Conservation (phyloP, 345 rosid genomes). For the Eucalyptus guilfoylei region DNA sequence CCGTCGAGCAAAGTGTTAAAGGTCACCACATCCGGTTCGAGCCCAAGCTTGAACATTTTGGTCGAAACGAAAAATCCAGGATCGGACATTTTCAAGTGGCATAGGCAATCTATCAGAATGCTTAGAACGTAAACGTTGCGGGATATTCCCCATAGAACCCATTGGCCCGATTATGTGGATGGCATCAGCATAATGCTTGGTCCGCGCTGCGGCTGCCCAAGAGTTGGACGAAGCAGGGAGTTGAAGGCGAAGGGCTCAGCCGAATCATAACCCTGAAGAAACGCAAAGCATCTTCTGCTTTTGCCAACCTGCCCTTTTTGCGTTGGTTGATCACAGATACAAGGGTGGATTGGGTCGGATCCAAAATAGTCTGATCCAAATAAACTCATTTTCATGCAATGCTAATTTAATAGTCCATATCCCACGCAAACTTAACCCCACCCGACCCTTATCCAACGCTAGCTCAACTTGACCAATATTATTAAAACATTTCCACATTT, state of each 20-base stretch:
- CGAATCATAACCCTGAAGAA: background rate
- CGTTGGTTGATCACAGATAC: fast-evolving
- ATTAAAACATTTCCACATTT: too few relatives aligned
- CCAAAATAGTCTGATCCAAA: background rate
- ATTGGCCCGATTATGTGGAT: background rate
- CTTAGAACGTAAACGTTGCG: background rate
- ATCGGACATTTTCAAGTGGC: background rate
- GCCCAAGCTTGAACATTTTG: background rate
- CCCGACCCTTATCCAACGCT: fast-evolving
- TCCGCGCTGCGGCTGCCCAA: background rate
- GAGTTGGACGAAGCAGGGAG: background rate
- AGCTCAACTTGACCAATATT: background rate
- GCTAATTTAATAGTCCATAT: background rate
- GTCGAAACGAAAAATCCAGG: background rate
- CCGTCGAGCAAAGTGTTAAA: background rate
- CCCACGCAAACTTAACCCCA: background rate
- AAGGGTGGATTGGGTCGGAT: background rate
- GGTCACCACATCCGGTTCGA: background rate
- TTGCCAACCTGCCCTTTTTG: background rate
- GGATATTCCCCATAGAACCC: background rate
- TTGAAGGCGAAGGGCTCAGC: background rate
- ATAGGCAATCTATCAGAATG: background rate
- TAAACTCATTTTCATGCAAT: background rate
- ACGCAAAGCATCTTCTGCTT: background rate
- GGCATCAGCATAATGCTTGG: background rate